phyloP scores from a whole-genome alignment of 108 stramenopile genomes.

The Seminavis robusta region DNA sequence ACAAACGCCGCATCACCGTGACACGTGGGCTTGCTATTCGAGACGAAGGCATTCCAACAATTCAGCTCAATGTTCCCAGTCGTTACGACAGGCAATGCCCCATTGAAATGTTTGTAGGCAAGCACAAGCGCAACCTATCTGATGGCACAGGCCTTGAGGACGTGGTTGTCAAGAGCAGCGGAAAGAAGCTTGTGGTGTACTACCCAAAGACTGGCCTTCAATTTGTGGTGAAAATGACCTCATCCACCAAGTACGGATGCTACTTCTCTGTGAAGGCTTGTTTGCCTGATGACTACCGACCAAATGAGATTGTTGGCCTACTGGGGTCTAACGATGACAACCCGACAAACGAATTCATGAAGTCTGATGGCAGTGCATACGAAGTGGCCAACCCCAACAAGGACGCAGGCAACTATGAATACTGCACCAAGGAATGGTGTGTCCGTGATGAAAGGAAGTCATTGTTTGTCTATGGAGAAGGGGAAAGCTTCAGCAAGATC shows the following conservation, averaged over 20 bases:
- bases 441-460: neutral
- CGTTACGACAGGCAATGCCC: neutral
- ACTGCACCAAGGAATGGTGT: neutral
- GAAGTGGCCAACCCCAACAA: neutral
- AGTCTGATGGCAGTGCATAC: neutral
- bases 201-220: too few relatives aligned
- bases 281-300: neutral
- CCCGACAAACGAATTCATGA: neutral
- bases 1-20: neutral
- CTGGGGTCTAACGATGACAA: neutral
- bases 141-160: neutral
- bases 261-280: neutral
- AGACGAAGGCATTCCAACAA: neutral
- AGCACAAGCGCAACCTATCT: neutral
- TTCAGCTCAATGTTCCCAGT: neutral
- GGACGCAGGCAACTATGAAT: neutral
- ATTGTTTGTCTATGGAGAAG: neutral
- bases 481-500: too few relatives aligned
- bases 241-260: neutral
- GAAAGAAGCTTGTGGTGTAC: neutral
- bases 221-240: neutral
- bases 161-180: neutral
- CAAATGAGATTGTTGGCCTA: neutral
- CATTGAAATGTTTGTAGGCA: neutral
- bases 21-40: neutral